These are phyloP conservation scores for Colletotrichum nymphaeae DNA, from an alignment of 2,329 filamentous ascomycete species.

Conservation along the genomic window DNA sequence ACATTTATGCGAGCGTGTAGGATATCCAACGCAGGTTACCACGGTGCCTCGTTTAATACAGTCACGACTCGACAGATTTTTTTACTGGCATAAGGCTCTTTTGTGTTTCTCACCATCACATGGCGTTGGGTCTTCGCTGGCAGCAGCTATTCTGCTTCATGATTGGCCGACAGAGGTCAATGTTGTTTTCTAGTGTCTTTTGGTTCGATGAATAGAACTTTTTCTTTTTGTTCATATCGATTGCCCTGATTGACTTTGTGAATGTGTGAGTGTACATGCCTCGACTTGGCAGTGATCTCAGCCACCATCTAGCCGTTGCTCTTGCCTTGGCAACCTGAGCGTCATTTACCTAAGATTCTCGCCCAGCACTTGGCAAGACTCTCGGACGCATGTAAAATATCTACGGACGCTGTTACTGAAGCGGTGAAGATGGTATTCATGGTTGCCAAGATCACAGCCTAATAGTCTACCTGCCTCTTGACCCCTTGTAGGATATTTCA, in stretches of 20 bases:
- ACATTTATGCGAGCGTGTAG: constrained; percentile 29
- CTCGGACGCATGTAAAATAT: background rate
- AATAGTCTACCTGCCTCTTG: background rate
- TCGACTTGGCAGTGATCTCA: background rate
- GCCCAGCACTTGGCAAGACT: constrained; percentile 4
- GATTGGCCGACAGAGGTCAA: constrained; percentile 19
- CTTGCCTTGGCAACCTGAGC: background rate
- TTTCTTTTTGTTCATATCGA: constrained; percentile 8
- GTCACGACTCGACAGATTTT: constrained; percentile 28
- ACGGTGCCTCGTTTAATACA: constrained; percentile 30
- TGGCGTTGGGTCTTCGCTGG: constrained; percentile 32
- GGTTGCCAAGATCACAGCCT: background rate
- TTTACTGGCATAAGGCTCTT: constrained; percentile 29
- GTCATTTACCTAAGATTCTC: background rate
- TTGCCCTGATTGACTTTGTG: background rate
- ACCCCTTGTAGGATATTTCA: too few relatives aligned
- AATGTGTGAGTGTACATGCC: background rate
- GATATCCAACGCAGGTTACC: constrained; percentile 26
- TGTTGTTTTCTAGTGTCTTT: constrained; percentile 20
- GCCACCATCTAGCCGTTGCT: background rate
- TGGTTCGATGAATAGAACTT: constrained; percentile 28
- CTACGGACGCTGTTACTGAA: background rate
- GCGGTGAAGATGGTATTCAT: background rate
- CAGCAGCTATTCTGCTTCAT: constrained; percentile 32
- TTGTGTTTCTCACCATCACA: constrained; percentile 29